phyloP scores from a whole-genome alignment of 2,329 filamentous ascomycete genomes.

The Fusarium vanettenii region DNA sequence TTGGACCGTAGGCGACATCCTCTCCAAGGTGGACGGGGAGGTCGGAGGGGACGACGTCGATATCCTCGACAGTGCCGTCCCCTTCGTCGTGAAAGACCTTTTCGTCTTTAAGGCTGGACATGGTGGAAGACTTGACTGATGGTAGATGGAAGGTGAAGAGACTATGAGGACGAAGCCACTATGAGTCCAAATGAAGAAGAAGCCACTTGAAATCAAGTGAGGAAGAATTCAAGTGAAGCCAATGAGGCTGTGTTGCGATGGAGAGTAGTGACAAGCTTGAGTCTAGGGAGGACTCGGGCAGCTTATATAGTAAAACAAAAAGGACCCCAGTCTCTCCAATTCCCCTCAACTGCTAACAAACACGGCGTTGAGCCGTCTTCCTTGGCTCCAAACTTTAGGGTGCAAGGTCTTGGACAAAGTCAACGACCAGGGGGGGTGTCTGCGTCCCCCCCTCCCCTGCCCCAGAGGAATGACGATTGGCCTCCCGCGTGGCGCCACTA shows the following conservation, averaged over 20 bases:
- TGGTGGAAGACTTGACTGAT: neutral
- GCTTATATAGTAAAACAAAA: neutral
- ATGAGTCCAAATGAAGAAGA: neutral
- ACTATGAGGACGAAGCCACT: neutral
- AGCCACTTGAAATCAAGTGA: neutral
- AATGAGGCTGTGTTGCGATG: neutral
- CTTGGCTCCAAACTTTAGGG: neutral
- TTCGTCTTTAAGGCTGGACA: conserved; percentile 8
- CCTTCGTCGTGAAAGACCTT: conserved; percentile 23
- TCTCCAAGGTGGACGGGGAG: neutral
- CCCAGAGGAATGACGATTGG: neutral
- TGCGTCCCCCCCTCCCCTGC: neutral
- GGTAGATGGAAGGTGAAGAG: neutral
- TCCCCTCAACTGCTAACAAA: neutral
- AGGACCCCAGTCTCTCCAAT: neutral
- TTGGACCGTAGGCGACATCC: neutral
- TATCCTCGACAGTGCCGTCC: conserved; percentile 20
- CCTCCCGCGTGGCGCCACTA: conserved; percentile 1
- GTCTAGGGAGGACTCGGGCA: neutral
- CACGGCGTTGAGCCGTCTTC: neutral
- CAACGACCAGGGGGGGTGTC: neutral
- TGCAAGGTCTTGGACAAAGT: neutral
- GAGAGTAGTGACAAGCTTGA: neutral
- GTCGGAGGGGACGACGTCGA: conserved; percentile 31
- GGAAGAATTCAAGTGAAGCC: neutral